Evolutionary conservation across 805 yeast genomes (phyloP).

Genomic region (Ogataea minuta): DNA sequence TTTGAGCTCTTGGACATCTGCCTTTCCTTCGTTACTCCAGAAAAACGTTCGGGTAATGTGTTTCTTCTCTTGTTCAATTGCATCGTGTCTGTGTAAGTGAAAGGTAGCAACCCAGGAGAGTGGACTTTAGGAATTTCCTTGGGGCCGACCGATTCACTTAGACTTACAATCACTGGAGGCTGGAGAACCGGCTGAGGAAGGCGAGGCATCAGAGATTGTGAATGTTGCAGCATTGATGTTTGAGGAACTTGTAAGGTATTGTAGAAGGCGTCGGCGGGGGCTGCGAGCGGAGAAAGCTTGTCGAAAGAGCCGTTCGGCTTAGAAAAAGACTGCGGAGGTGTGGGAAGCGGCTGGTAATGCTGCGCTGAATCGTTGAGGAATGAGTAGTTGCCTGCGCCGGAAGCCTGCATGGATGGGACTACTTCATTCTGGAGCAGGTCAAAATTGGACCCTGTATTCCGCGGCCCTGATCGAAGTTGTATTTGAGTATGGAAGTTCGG

Average conservation of each 20-base stretch:
- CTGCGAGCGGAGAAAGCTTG: slow-evolving; percentile 4
- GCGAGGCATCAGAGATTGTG: slow-evolving; percentile 1
- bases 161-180: neutral
- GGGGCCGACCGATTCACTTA: neutral
- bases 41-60: slow-evolving; percentile 13
- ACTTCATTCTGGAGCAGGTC: neutral
- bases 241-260: neutral
- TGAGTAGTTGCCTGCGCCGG: slow-evolving; percentile 5
- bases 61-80: slow-evolving; percentile 13
- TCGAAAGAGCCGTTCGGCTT: slow-evolving; percentile 8
- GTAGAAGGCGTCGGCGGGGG: slow-evolving; percentile 8
- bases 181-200: neutral
- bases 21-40: slow-evolving; percentile 1
- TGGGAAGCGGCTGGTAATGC: slow-evolving; percentile 12
- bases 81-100: neutral
- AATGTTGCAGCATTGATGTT: neutral
- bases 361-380: slow-evolving; percentile 3
- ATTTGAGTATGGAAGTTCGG: slow-evolving; percentile 1
- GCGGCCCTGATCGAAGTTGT: slow-evolving; percentile 6
- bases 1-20: slow-evolving; percentile 6
- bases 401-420: neutral
- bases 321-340: slow-evolving; percentile 13
- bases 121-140: slow-evolving; percentile 14
- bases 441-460: neutral
- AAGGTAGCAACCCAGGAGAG: slow-evolving; percentile 6